phyloP scores from a whole-genome alignment of 2,329 filamentous ascomycete species.

The Epicoccum sorghinum region DNA sequence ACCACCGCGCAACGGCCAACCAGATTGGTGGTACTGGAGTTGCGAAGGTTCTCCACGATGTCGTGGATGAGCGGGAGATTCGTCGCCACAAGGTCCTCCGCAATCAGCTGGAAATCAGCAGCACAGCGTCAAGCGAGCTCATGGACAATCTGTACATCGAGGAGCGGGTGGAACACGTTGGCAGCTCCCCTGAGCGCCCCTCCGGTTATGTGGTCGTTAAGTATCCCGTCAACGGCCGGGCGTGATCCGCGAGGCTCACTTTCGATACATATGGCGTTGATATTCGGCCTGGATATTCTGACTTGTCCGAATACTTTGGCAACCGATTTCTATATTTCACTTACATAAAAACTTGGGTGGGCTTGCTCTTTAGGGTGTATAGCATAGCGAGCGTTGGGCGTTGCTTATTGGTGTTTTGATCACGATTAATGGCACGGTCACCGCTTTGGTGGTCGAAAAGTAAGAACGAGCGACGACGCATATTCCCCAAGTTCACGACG shows the following conservation, averaged over 20 bases:
- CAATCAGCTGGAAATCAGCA: constrained; percentile 31
- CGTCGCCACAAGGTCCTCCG: constrained; percentile 44
- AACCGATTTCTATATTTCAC: constrained; percentile 15
- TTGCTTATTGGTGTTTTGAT: constrained; percentile 34
- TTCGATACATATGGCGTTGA: constrained; percentile 9
- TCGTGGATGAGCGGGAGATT: constrained; percentile 52
- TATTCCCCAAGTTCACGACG: constrained; percentile 39
- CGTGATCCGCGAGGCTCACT: neutral
- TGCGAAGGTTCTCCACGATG: constrained; percentile 49
- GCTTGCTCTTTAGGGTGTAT: constrained; percentile 31
- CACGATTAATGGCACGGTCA: constrained; percentile 19
- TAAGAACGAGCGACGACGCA: constrained; percentile 39
- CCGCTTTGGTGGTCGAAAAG: constrained; percentile 34
- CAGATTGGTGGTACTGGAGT: constrained; percentile 49
- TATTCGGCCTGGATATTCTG: constrained; percentile 11
- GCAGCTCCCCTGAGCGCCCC: constrained; percentile 42
- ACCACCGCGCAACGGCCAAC: constrained; percentile 62
- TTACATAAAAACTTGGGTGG: constrained; percentile 25
- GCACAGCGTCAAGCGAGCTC: constrained; percentile 24
- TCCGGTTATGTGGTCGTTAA: constrained; percentile 45
- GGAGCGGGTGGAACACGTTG: constrained; percentile 46
- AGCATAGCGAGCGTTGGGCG: constrained; percentile 48
- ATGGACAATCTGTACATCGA: constrained; percentile 40
- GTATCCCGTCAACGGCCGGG: constrained; percentile 16
- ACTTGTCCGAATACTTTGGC: constrained; percentile 16